These are phyloP conservation scores for Eleusine coracana DNA, from an alignment of 176 grass and related monocot genomes.

Conservation along the genomic window DNA sequence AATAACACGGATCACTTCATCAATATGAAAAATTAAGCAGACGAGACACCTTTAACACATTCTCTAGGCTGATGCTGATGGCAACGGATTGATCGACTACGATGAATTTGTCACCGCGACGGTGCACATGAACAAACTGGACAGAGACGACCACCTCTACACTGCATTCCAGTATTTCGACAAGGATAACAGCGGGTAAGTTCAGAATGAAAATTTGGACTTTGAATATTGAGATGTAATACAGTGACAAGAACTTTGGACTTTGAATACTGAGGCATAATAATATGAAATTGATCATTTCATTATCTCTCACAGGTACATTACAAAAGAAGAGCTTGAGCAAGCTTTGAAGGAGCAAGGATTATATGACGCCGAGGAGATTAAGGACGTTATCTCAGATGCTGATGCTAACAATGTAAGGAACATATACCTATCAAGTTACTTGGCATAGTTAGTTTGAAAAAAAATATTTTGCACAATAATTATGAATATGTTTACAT, in stretches of 20 bases:
- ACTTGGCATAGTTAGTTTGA: neutral
- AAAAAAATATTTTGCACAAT: no score
- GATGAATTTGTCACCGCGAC: neutral
- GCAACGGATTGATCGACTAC: neutral
- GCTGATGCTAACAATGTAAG: constrained; percentile 60
- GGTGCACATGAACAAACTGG: neutral
- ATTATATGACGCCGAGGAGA: constrained; percentile 47
- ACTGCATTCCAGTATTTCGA: constrained; percentile 68
- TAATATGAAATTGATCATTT: neutral
- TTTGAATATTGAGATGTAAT: neutral
- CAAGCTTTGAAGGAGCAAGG: constrained; percentile 63
- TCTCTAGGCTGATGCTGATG: neutral
- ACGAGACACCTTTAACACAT: neutral
- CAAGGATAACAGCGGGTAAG: constrained; percentile 71
- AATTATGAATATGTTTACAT: neutral
- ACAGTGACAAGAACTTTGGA: no score
- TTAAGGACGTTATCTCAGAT: constrained; percentile 65
- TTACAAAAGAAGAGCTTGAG: constrained; percentile 66
- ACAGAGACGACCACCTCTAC: constrained; percentile 52
- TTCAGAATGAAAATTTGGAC: neutral
- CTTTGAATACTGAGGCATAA: neutral
- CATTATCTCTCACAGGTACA: constrained; percentile 45
- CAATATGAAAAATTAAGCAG: neutral
- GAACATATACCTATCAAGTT: neutral
- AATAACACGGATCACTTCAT: neutral